These are phyloP conservation scores for Amorphotheca resinae DNA, from an alignment of 495 filamentous ascomycete genomes.

Conservation along the genomic window DNA sequence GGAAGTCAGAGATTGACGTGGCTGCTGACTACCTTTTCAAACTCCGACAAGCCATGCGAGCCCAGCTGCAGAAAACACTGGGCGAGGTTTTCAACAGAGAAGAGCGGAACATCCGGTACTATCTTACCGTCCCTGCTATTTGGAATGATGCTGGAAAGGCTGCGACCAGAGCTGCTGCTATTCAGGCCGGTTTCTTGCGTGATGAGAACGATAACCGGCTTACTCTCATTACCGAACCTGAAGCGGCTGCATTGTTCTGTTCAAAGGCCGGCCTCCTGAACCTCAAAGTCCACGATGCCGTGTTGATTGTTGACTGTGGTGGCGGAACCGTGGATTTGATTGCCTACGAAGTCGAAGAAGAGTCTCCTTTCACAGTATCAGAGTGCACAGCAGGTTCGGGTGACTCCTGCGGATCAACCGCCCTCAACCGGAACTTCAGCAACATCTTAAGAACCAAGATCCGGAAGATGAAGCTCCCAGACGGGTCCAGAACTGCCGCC, in stretches of 20 bases:
- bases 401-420: slow-evolving; percentile 63
- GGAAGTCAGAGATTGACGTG: slow-evolving; percentile 68
- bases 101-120: slow-evolving; percentile 63
- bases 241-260: slow-evolving; percentile 62
- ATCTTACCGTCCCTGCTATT: slow-evolving; percentile 60
- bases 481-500: slow-evolving; percentile 61
- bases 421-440: slow-evolving; percentile 62
- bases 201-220: slow-evolving; percentile 66
- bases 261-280: slow-evolving; percentile 62
- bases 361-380: slow-evolving; percentile 60
- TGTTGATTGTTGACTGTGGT: slow-evolving; percentile 65
- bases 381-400: slow-evolving; percentile 66
- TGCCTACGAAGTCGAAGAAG: slow-evolving; percentile 65
- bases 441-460: slow-evolving; percentile 67
- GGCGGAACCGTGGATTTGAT: slow-evolving; percentile 67
- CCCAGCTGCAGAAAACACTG: slow-evolving; percentile 61
- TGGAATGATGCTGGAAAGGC: slow-evolving; percentile 71
- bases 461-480: slow-evolving; percentile 65
- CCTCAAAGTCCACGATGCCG: slow-evolving; percentile 61
- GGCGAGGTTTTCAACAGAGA: slow-evolving; percentile 67
- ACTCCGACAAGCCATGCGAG: slow-evolving; percentile 60
- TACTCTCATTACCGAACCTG: slow-evolving; percentile 59
- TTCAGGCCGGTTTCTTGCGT: slow-evolving; percentile 61
- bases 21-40: slow-evolving; percentile 69
- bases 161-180: slow-evolving; percentile 56